Evolutionary conservation across 2,329 filamentous ascomycete genomes (phyloP), one percentile per base, ranked within the genome.

Genomic region (Diplodia seriata): DNA sequence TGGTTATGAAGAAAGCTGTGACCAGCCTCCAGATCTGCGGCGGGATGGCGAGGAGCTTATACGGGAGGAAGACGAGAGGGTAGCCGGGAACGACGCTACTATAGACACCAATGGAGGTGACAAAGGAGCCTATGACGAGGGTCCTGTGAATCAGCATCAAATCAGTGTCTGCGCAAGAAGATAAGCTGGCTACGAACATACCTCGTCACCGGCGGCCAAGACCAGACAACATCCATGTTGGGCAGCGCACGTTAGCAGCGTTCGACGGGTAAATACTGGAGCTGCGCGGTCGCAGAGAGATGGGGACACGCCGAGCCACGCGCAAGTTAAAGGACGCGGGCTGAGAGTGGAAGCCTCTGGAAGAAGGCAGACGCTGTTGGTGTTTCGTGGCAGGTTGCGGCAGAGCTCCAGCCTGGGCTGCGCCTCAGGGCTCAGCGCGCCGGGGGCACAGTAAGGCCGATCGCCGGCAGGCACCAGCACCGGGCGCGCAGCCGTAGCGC

Each of bases 131-230:
- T 67, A 87, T 87, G 74, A 90, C 87, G 70, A 93, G 81, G 67
- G 89, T 91, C 82, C 91, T 93, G 63, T 47, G 53, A 63, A 68
- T 53, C 36, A 62, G 61, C n/a, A 54, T 38, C 40, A 47, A 64
- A 67, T 59, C 23, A 53, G 33, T 64, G 23, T 14, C 20, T 36
- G 64, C 50, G 36, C 33, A 38, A 54, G 49, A 31, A 26, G n/a
- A n/a, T 59, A n/a, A 6, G 8, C 1, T 20, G 20, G 29, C 29
- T 31, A 29, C 15, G 15, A 57, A 70, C 82, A 74, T 84, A 91
- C 89, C 89, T 87, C 68, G 87, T 83, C 72, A 91, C 86, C 67
- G 89, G 89, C 74, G 89, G 89, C 73, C 87, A 85, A 72, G 84
- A 82, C 86, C 87, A 89, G 76, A 89, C 90, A 70, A 82, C 81